Percentiles rank a stretch among this genome's conserved stretches.
phyloP scores from a whole-genome alignment of 345 rosid genomes.

The Dovyalis caffra region DNA sequence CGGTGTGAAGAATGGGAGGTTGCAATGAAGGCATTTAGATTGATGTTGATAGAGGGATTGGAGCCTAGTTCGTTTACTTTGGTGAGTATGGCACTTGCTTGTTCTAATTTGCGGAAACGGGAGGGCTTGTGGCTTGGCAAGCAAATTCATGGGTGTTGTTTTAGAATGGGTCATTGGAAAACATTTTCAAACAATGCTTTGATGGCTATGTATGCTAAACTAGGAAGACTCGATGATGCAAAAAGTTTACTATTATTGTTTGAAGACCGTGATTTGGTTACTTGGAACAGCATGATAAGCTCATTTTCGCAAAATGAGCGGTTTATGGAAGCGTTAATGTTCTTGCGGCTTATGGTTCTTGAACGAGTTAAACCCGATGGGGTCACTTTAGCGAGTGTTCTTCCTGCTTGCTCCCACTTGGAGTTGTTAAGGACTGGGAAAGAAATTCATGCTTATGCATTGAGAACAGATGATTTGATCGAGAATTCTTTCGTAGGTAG shows the following conservation, averaged over 20 bases:
- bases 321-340: slow-evolving; percentile 55
- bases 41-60: slow-evolving; percentile 50
- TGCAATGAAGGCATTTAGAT: slow-evolving; percentile 59
- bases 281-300: slow-evolving; percentile 84
- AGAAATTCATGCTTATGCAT: slow-evolving; percentile 80
- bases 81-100: slow-evolving; percentile 72
- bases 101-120: slow-evolving; percentile 48
- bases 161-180: slow-evolving; percentile 54
- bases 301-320: slow-evolving; percentile 61
- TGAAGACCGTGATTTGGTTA: slow-evolving; percentile 65
- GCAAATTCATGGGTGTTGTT: slow-evolving; percentile 67
- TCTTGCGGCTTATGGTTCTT: slow-evolving; percentile 51
- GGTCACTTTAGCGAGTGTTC: slow-evolving; percentile 77
- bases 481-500: slow-evolving; percentile 85
- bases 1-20: slow-evolving; percentile 63
- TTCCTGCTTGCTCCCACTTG: slow-evolving; percentile 80
- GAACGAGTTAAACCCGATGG: slow-evolving; percentile 69
- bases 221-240: slow-evolving; percentile 49
- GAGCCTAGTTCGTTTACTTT: slow-evolving; percentile 84
- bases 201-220: slow-evolving; percentile 78
- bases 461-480: slow-evolving; percentile 55
- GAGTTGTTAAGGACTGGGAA: slow-evolving; percentile 59
- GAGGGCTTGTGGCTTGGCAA: slow-evolving; percentile 64
- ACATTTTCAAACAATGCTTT: slow-evolving; percentile 72
- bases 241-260: slow-evolving; percentile 46